These are phyloP conservation scores for Pseudozyma tsukubaensis DNA, from an alignment of 1,284 basidiomycete species.

Conservation along the genomic window DNA sequence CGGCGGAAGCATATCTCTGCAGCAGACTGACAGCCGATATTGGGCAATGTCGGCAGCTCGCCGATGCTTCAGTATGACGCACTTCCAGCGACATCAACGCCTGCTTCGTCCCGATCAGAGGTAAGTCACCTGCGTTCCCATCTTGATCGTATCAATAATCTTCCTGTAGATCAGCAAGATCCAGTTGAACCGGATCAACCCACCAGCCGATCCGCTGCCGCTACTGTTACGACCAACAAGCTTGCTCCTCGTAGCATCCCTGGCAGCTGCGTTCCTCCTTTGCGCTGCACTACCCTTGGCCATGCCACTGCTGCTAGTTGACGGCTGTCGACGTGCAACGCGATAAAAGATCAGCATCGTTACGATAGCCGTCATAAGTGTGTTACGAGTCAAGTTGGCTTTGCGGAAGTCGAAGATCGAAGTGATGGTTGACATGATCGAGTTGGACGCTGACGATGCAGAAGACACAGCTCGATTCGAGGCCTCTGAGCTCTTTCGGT, in stretches of 20 bases:
- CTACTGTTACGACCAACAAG: constrained; percentile 20
- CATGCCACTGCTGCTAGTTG: background rate
- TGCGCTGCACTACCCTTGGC: background rate
- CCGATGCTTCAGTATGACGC: background rate
- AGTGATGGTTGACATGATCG: constrained; percentile 31
- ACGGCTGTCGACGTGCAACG: constrained; percentile 20
- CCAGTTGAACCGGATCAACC: constrained; percentile 32
- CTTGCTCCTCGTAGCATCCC: constrained; percentile 33
- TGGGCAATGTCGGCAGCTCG: background rate
- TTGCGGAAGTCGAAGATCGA: constrained; percentile 39
- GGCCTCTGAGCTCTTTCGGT: constrained; percentile 5
- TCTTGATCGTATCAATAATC: constrained; percentile 48
- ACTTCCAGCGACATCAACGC: background rate
- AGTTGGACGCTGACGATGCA: constrained; percentile 9
- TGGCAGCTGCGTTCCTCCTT: constrained; percentile 28
- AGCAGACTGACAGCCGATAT: too few species aligned
- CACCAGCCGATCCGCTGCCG: constrained; percentile 6
- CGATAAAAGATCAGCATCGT: constrained; percentile 42
- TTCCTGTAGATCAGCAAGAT: constrained; percentile 39
- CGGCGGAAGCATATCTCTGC: background rate
- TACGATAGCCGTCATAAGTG: constrained; percentile 44
- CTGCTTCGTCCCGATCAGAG: constrained; percentile 13
- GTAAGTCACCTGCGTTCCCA: constrained; percentile 54
- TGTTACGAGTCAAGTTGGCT: constrained; percentile 28
- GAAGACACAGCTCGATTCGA: constrained; percentile 7